Conservation (phyloP, 805 yeast genomes). For the Saccharomycopsis microspora region DNA sequence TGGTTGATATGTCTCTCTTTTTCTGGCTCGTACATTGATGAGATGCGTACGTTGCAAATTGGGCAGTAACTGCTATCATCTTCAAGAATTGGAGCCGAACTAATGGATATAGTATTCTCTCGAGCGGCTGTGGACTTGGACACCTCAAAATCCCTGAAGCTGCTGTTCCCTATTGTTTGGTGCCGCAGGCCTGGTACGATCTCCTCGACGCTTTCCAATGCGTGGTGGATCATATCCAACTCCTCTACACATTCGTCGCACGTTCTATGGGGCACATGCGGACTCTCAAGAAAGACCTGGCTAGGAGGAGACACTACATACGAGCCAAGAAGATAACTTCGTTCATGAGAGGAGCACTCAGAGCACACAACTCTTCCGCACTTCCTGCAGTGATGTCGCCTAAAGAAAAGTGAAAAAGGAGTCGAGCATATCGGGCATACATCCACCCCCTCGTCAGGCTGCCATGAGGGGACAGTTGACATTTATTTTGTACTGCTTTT, state of each 20-base stretch:
- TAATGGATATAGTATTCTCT: neutral
- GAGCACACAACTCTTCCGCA: slow-evolving; percentile 79
- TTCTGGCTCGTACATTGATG: slow-evolving; percentile 20
- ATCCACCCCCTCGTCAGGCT: slow-evolving; percentile 44
- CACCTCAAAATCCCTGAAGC: neutral
- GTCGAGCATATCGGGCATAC: slow-evolving; percentile 45
- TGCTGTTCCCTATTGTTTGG: neutral
- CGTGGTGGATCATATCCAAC: slow-evolving; percentile 35
- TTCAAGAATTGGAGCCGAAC: slow-evolving; percentile 1
- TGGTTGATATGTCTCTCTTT: slow-evolving; percentile 59
- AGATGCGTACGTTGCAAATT: slow-evolving; percentile 24
- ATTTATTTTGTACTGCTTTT: neutral
- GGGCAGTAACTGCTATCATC: slow-evolving; percentile 21
- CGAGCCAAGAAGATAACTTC: slow-evolving; percentile 47
- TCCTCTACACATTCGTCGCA: slow-evolving; percentile 67
- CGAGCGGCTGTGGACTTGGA: neutral
- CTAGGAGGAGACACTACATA: slow-evolving; percentile 45
- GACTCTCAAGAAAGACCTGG: slow-evolving; percentile 35
- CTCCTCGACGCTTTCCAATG: slow-evolving; percentile 22
- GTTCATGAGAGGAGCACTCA: slow-evolving; percentile 42
- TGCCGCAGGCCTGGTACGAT: neutral
- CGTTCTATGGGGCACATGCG: slow-evolving; percentile 54
- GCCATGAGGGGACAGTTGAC: slow-evolving; percentile 43
- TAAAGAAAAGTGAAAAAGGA: slow-evolving; percentile 44
- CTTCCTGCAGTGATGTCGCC: slow-evolving; percentile 75